These are phyloP conservation scores for Chaetomidium leptoderma DNA, from an alignment of 495 filamentous ascomycete species.

Conservation along the genomic window DNA sequence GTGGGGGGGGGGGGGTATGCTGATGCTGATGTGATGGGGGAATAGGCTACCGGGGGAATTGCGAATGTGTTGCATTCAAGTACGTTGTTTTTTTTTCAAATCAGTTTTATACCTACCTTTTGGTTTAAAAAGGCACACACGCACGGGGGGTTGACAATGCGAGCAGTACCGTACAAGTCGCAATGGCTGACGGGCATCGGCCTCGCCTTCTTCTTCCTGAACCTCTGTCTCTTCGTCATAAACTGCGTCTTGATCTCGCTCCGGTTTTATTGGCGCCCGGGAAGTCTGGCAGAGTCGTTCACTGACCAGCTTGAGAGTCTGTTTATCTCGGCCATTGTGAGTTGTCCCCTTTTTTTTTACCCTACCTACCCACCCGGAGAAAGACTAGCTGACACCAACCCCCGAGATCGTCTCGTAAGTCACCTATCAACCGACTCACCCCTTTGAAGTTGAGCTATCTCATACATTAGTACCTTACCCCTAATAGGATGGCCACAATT, in stretches of 20 bases:
- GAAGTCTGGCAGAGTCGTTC: slow-evolving; percentile 68
- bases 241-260: slow-evolving; percentile 63
- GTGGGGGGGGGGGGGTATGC: not conserved
- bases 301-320: slow-evolving; percentile 74
- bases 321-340: slow-evolving; percentile 69
- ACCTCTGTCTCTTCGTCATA: slow-evolving; percentile 65
- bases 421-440: not conserved
- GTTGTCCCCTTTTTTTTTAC: not conserved
- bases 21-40: not conserved
- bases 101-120: not conserved
- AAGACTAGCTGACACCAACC: not conserved
- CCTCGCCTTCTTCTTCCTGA: slow-evolving; percentile 68
- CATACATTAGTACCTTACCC: too few relatives aligned
- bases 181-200: slow-evolving; percentile 68
- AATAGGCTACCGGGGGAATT: slow-evolving; percentile 69
- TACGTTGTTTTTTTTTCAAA: slow-evolving; percentile 35
- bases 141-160: not conserved
- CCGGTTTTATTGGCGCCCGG: slow-evolving; percentile 66
- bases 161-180: slow-evolving; percentile 64
- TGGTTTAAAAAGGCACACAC: too few relatives aligned
- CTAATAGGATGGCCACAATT: slow-evolving; percentile 64
- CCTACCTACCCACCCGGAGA: not conserved
- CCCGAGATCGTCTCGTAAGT: slow-evolving; percentile 17
- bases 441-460: not conserved
- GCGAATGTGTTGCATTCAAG: slow-evolving; percentile 71